A percentile compares a stretch with the other conserved stretches of the same genome.
phyloP scores from a whole-genome alignment of 345 rosid genomes.

The Salix dunnii region DNA sequence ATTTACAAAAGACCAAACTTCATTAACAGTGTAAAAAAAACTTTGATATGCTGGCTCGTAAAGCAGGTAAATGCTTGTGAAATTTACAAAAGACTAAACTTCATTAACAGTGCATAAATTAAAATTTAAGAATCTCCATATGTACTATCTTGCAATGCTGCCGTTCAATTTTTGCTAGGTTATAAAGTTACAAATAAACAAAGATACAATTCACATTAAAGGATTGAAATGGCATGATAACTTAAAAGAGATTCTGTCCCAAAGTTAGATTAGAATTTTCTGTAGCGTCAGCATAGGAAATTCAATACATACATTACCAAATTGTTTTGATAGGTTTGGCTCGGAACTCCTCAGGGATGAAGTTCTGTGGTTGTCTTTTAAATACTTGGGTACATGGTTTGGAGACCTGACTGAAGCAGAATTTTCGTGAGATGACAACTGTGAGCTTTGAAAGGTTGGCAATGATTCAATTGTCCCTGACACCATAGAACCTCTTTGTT shows the following conservation, averaged over 20 bases:
- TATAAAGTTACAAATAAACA: not conserved
- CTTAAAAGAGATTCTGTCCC: not conserved
- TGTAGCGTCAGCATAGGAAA: constrained; percentile 7
- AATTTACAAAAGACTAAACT: not conserved
- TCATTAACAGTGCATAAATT: not conserved
- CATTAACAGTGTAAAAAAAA: not conserved
- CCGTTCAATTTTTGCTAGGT: not conserved
- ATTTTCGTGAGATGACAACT: constrained; percentile 46
- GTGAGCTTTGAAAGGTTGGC: constrained; percentile 49
- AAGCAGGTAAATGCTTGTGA: not conserved
- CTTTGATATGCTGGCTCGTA: not conserved
- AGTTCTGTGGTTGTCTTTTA: constrained; percentile 40
- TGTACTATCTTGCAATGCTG: not conserved
- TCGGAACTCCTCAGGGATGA: constrained; percentile 41
- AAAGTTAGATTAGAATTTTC: not conserved
- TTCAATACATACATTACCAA: constrained; percentile 61
- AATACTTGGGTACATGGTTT: constrained; percentile 31
- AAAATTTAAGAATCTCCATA: not conserved
- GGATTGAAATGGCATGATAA: not conserved
- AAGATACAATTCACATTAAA: not conserved
- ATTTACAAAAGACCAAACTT: not conserved
- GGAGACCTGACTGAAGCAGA: constrained; percentile 48
- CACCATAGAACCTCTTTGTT: constrained; percentile 31
- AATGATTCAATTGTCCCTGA: constrained; percentile 54
- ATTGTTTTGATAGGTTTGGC: constrained; percentile 62